Base-by-base conservation (phyloP, 345 rosid species). In the Excoecaria cochinchinensis region DNA sequence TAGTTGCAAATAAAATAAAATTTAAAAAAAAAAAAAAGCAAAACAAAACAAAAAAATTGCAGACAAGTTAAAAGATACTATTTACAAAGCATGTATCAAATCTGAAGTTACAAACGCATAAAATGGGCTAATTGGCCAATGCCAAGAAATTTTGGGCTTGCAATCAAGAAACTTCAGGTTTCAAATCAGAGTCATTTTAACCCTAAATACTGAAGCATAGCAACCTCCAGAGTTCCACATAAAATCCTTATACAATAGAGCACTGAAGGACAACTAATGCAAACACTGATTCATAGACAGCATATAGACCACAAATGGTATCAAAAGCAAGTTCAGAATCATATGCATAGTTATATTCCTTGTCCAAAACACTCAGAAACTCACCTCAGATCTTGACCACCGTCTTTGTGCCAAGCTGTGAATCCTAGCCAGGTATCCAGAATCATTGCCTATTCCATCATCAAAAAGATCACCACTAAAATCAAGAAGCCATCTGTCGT, bases 331-430 rank as follows among this genome's bases (percentile, higher is more conserved):
- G 46, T 11, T 50, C 39, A 22, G 16, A 7, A 52, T n/a, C n/a
- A 8, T 19, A 55, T 8, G 42, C 69, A 22, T 39, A 58, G 8
- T 9, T 57, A 24, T n/a, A 17, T 42, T 53, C 11, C 31, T 19
- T 14, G 25, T 13, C 53, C 24, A 7, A 40, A 17, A 24, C 12
- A 13, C 56, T 65, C 38, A 47, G 56, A 77, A 59, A 39, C 60
- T 79, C 73, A 90, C 95, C 95, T 87, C 91, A 59, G 88, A 87
- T 84, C 92, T 85, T 1, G 86, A 87, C 60, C 79, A 84, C 7
- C 83, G 84, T 67, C 89, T 84, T 74, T 78, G 89, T 72, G 82
- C 85, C 71, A 81, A 67, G 67, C 85, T 85, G 76, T 80, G 88
- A 73, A 82, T 71, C 82, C 91, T 85, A 68, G 85, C 81, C 61